Conservation (phyloP, 1,284 basidiomycete genomes). For the Marasmius tenuissimus region DNA sequence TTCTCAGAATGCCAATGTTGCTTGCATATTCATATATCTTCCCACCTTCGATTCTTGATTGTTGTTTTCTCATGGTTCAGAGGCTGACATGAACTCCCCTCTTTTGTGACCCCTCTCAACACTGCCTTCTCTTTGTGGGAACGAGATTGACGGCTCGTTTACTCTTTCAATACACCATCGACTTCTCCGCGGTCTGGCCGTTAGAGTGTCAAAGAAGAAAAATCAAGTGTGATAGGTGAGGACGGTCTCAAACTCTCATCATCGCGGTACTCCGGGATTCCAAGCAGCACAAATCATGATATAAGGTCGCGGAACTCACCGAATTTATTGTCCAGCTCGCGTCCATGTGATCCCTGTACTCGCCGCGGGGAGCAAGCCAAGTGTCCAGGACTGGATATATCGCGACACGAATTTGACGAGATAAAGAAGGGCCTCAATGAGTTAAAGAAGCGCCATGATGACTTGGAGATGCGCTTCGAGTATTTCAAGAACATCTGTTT, state of each 20-base stretch:
- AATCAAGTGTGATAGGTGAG: conserved; percentile 23
- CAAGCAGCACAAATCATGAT: background rate
- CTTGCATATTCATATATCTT: too few relatives aligned
- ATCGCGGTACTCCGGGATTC: background rate
- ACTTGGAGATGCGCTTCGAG: conserved; percentile 16
- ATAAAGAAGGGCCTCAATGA: too few relatives aligned
- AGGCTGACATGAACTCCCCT: too few relatives aligned
- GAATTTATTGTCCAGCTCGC: conserved; percentile 2
- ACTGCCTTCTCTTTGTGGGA: background rate
- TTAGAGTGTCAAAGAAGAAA: conserved; percentile 24
- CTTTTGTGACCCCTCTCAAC: too few relatives aligned
- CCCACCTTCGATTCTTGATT: too few relatives aligned
- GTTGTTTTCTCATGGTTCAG: too few relatives aligned
- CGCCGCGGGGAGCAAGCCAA: conserved; percentile 21
- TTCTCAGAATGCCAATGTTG: too few relatives aligned
- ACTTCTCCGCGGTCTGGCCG: background rate
- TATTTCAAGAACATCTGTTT: conserved; percentile 17
- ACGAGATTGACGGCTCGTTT: background rate
- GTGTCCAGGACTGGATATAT: conserved; percentile 23
- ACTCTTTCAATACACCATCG: background rate
- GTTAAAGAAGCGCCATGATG: too few relatives aligned
- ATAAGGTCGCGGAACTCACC: background rate
- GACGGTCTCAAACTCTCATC: background rate
- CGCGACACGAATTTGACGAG: conserved; percentile 20
- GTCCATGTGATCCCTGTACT: conserved; percentile 21